Evolutionary conservation across 306 rosid species (phyloP), one percentile per base, ranked within the genome.

Genomic region (Cucumis melo): DNA sequence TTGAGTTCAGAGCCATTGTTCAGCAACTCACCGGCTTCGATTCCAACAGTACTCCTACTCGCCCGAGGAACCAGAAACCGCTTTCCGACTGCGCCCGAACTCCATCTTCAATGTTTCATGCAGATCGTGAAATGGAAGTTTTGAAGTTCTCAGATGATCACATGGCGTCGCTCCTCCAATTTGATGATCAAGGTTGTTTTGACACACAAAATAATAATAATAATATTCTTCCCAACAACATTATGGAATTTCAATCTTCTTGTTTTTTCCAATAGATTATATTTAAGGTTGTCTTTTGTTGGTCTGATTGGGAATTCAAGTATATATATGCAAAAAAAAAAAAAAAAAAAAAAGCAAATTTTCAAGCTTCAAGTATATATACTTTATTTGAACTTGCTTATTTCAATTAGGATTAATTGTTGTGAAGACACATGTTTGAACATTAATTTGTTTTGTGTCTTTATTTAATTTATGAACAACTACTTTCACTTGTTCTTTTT

Each of bases 1-100:
- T 72, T 16, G 89, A 86, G 80, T 86, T 86, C 73, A 76, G 85
- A 81, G 85, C 83, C 63, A 86, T 86, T 59, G 89, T 86, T 74
- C 89, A 83, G 67, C 77, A 83, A 75, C 82, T 86, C 83, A 86
- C 89, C 0, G 89, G 89, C 73, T 63, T 77, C 21, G 14, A 83
- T 51, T 77, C 88, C 53, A 13, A 15, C n/a, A n/a, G n/a, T 4
- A 1, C 41, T 7, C 21, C 41, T 1, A n/a, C 36, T 68, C 12
- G 11, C 20, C 54, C 7, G 56, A 68, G 56, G 10, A 23, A 14
- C 34, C n/a, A 44, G 10, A 42, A 44, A 39, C 6, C 19, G 2
- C 29, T 17, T 0, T 5, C 29, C 15, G 15, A 4, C 48, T 1
- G 5, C 10, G 1, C 5, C 12, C 51, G 29, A 20, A 38, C 73